These are phyloP conservation scores for Leccinum boreale DNA, from an alignment of 768 basidiomycete genomes.

Conservation along the genomic window DNA sequence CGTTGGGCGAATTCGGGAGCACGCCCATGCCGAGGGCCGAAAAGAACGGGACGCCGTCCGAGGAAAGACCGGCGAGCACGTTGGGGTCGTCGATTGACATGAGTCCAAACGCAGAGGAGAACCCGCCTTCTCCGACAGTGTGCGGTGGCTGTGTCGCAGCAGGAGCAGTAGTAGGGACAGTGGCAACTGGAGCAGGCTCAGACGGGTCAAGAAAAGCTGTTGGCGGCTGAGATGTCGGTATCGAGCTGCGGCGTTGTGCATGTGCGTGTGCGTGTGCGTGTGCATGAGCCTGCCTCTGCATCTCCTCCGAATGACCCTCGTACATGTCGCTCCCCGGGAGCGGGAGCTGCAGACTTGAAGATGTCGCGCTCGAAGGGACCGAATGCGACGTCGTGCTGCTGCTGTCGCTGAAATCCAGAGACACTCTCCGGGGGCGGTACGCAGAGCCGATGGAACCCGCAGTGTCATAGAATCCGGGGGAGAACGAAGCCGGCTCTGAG, in stretches of 20 bases:
- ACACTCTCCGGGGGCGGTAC: conserved; percentile 32
- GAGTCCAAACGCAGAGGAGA: conserved; percentile 67
- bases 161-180: neutral
- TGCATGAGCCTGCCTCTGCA: conserved; percentile 15
- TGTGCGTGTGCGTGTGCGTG: conserved; percentile 1
- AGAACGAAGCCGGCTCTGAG: conserved; percentile 23
- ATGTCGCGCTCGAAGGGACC: conserved; percentile 51
- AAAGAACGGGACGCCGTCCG: conserved; percentile 66
- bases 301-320: conserved; percentile 28
- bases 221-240: conserved; percentile 12
- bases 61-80: conserved; percentile 58
- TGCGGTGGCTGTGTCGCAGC: conserved; percentile 12
- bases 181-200: neutral
- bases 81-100: conserved; percentile 75
- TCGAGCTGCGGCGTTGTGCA: conserved; percentile 12
- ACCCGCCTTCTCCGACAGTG: conserved; percentile 35
- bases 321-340: conserved; percentile 28
- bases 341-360: conserved; percentile 52
- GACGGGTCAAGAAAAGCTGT: conserved; percentile 2
- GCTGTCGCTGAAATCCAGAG: conserved; percentile 42
- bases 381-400: conserved; percentile 42
- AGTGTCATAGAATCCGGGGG: conserved; percentile 18
- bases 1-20: conserved; percentile 40
- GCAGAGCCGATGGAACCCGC: conserved; percentile 19
- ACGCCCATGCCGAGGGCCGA: conserved; percentile 27